A percentile compares a stretch with the other conserved stretches of the same genome.
Conservation (phyloP, 2,329 filamentous ascomycete species). For the Alternaria sp. region DNA sequence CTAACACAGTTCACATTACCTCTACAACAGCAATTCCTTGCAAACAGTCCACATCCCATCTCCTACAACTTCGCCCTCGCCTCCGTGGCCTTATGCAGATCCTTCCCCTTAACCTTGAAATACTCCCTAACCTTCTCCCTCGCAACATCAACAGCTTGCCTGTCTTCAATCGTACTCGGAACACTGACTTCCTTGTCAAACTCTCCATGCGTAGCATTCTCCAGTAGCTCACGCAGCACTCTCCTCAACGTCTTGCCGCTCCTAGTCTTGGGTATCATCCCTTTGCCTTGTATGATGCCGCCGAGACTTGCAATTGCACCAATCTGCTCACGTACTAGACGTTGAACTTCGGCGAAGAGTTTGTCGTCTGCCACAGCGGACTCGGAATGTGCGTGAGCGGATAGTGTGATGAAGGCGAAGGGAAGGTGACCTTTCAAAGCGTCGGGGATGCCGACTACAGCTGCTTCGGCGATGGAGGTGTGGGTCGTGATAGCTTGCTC, state of each 20-base stretch:
- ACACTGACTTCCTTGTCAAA: conserved; percentile 76
- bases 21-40: no score
- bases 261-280: conserved; percentile 90
- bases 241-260: conserved; percentile 90
- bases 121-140: conserved; percentile 76
- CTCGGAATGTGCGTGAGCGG: conserved; percentile 59
- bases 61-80: conserved; percentile 57
- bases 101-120: conserved; percentile 63
- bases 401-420: conserved; percentile 83
- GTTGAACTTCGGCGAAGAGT: conserved; percentile 72
- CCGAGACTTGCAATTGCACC: conserved; percentile 86
- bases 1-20: no score
- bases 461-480: conserved; percentile 79
- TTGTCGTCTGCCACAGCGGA: conserved; percentile 60
- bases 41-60: neutral
- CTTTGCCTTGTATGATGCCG: conserved; percentile 82
- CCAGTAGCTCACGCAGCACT: conserved; percentile 82
- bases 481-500: conserved; percentile 91
- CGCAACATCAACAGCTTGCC: conserved; percentile 75
- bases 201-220: conserved; percentile 79
- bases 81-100: conserved; percentile 51
- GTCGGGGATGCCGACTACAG: conserved; percentile 87
- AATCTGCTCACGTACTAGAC: conserved; percentile 78
- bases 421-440: conserved; percentile 87
- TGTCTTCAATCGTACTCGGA: conserved; percentile 87